Conservation (phyloP, 805 yeast species). For the Vanderwaltozyma tropicalis region DNA sequence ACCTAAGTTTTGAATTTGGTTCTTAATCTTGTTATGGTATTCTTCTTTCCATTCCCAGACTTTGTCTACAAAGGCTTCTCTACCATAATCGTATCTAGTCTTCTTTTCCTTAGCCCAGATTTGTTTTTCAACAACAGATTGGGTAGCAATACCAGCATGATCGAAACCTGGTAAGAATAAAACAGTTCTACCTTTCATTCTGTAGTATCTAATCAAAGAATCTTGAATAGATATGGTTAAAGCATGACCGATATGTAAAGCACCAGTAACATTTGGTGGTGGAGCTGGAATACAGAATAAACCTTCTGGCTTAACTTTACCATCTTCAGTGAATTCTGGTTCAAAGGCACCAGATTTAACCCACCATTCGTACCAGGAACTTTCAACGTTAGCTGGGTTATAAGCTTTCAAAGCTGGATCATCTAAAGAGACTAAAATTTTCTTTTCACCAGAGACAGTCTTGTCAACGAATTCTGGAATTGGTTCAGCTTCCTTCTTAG, state of each 20-base stretch:
- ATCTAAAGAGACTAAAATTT: constrained; percentile 72
- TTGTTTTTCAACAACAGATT: constrained; percentile 94
- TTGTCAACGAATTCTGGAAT: constrained; percentile 77
- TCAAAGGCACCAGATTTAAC: constrained; percentile 73
- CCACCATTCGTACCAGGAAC: constrained; percentile 99
- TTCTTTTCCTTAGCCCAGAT: constrained; percentile 78
- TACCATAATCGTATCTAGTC: constrained; percentile 91
- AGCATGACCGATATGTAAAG: constrained; percentile 97
- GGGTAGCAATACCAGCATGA: constrained; percentile 98
- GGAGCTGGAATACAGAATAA: constrained; percentile 92
- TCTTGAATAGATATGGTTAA: constrained; percentile 93
- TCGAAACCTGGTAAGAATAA: constrained; percentile 93
- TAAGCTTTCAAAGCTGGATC: constrained; percentile 92
- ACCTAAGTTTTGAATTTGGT: constrained; percentile 78
- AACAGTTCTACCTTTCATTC: constrained; percentile 95
- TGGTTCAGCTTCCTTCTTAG: constrained; percentile 62
- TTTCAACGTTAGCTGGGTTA: constrained; percentile 84
- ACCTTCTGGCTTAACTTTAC: constrained; percentile 73
- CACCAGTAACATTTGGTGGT: constrained; percentile 98
- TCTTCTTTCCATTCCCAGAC: constrained; percentile 99
- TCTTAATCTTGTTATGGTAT: constrained; percentile 76
- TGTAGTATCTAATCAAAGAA: constrained; percentile 80
- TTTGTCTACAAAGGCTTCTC: constrained; percentile 76
- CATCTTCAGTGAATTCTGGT: constrained; percentile 73
- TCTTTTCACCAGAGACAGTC: constrained; percentile 86